Evolutionary conservation across 164 flowering plant species (phyloP).

Genomic region (Dillenia suffruticosa): DNA sequence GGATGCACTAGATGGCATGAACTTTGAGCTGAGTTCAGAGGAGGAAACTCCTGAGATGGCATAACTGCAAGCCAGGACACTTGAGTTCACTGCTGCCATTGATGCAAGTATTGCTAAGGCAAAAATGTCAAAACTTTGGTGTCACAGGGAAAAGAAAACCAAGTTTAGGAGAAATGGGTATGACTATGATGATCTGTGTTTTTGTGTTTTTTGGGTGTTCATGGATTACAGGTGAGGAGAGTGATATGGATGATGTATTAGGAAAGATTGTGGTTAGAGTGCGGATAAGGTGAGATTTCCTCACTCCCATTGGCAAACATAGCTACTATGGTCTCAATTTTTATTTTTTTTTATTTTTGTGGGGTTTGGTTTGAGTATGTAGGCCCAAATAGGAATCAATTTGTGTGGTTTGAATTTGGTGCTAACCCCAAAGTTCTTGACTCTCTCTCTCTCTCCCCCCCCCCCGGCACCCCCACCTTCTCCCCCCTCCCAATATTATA

Average conservation of each 20-base stretch:
- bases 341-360: no score
- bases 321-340: not conserved
- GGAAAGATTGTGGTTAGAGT: conserved; percentile 70
- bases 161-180: not conserved
- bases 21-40: conserved; percentile 48
- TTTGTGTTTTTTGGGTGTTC: conserved; percentile 5
- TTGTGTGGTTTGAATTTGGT: no score
- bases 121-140: not conserved
- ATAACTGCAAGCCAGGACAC: conserved; percentile 81
- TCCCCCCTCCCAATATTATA: no score
- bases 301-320: conserved; percentile 65
- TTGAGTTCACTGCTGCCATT: conserved; percentile 87
- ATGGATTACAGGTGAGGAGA: conserved; percentile 23
- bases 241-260: conserved; percentile 18
- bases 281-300: conserved; percentile 99
- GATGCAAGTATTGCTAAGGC: not conserved
- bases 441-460: no score
- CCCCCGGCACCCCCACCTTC: no score
- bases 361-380: no score
- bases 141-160: not conserved
- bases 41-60: conserved; percentile 46
- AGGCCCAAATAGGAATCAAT: no score
- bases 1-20: conserved; percentile 27
- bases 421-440: no score
- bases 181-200: not conserved